Evolutionary conservation across 2,329 filamentous ascomycete genomes (phyloP).

Genomic region (Pestalotiopsis sp.): DNA sequence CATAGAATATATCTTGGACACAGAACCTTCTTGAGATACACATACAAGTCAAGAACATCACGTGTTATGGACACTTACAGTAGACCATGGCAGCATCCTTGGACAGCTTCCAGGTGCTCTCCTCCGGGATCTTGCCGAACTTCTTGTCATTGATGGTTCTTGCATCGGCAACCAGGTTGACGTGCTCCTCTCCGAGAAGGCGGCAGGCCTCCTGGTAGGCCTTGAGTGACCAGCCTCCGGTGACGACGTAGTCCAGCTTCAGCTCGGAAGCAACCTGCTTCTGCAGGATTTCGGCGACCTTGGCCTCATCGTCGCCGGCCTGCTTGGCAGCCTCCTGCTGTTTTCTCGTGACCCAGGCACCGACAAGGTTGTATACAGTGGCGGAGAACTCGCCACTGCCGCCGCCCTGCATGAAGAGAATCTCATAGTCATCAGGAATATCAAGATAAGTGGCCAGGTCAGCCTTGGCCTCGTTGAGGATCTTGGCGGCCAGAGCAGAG

Average conservation of each 20-base stretch:
- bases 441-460: constrained; percentile 75
- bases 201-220: constrained; percentile 81
- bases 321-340: constrained; percentile 61
- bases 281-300: constrained; percentile 60
- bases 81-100: constrained; percentile 76
- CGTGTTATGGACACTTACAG: constrained; percentile 34
- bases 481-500: constrained; percentile 74
- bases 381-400: constrained; percentile 86
- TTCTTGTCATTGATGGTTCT: constrained; percentile 72
- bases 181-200: constrained; percentile 74
- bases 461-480: constrained; percentile 78
- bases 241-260: constrained; percentile 87
- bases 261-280: constrained; percentile 70
- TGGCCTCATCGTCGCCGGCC: constrained; percentile 51
- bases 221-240: constrained; percentile 89
- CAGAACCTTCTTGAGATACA: no score
- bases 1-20: no score
- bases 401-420: constrained; percentile 86
- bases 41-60: no score
- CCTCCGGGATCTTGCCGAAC: constrained; percentile 81
- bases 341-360: constrained; percentile 77
- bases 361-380: constrained; percentile 80
- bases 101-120: constrained; percentile 76
- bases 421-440: constrained; percentile 83
- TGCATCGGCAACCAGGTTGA: constrained; percentile 78